Evolutionary conservation across 768 basidiomycete genomes (phyloP).

Genomic region (Mycena indigotica): DNA sequence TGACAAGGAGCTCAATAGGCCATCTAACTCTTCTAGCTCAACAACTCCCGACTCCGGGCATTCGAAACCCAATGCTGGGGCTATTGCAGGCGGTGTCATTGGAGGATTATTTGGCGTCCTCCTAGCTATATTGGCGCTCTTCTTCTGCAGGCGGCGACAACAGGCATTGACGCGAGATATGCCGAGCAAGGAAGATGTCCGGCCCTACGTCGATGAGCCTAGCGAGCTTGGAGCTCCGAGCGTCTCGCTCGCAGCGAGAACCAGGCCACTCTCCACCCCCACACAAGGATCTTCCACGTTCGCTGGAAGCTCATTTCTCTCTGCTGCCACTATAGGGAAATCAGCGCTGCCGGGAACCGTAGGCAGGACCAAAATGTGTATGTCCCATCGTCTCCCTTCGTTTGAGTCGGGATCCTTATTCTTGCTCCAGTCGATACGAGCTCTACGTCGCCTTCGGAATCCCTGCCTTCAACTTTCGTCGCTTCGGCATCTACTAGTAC

Average conservation of each 20-base stretch:
- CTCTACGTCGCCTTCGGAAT: neutral
- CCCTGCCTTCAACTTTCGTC: neutral
- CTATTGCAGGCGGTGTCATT: slow-evolving; percentile 2
- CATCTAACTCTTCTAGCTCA: neutral
- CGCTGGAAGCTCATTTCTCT: no score
- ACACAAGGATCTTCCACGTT: neutral
- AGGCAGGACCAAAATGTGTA: neutral
- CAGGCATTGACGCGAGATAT: neutral
- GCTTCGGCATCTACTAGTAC: neutral
- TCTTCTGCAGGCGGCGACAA: neutral
- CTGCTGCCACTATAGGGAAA: no score
- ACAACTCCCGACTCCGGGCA: neutral
- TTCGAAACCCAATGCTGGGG: neutral
- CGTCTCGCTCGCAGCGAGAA: neutral
- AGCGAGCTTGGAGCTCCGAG: neutral
- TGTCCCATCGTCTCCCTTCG: neutral
- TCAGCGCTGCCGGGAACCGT: neutral
- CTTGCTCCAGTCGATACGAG: neutral
- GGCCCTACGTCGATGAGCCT: neutral
- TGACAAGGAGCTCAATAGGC: neutral
- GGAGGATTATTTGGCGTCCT: neutral
- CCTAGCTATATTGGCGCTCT: neutral
- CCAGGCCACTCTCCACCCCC: neutral
- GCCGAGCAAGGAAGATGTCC: neutral
- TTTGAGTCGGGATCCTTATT: neutral